phyloP scores from a whole-genome alignment of 192 early-diverging fungal species.

The Umbelopsis sp. region DNA sequence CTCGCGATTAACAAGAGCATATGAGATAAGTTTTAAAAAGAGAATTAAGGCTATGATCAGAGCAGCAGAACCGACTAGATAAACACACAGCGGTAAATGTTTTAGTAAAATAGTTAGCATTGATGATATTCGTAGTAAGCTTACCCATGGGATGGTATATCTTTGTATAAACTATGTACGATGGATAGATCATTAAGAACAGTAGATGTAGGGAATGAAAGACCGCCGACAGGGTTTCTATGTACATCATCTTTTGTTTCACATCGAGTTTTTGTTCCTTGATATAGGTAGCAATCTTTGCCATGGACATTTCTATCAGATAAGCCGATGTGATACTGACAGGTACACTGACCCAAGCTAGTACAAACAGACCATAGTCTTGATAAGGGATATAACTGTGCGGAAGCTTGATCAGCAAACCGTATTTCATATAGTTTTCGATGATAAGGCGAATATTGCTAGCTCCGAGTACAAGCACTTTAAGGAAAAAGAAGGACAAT shows the following conservation, averaged over 20 bases:
- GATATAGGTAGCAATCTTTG: constrained; percentile 28
- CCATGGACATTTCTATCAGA: constrained; percentile 60
- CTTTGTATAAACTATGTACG: constrained; percentile 64
- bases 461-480: constrained; percentile 80
- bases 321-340: constrained; percentile 60
- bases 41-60: constrained; percentile 67
- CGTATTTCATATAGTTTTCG: constrained; percentile 90
- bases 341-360: constrained; percentile 55
- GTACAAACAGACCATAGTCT: constrained; percentile 60
- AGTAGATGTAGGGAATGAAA: constrained; percentile 59
- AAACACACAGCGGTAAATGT: neutral
- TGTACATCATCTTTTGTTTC: constrained; percentile 14
- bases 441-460: constrained; percentile 83
- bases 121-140: neutral
- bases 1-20: constrained; percentile 77
- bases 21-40: constrained; percentile 83
- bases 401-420: constrained; percentile 75
- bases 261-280: constrained; percentile 31
- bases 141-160: constrained; percentile 67
- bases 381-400: constrained; percentile 52
- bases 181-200: constrained; percentile 60
- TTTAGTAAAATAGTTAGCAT: too few relatives aligned
- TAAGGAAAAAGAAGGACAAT: neutral
- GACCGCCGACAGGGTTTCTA: constrained; percentile 29
- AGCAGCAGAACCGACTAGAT: constrained; percentile 61